Base-by-base conservation (phyloP, 441 rosid species). In the Gossypium aridum region DNA sequence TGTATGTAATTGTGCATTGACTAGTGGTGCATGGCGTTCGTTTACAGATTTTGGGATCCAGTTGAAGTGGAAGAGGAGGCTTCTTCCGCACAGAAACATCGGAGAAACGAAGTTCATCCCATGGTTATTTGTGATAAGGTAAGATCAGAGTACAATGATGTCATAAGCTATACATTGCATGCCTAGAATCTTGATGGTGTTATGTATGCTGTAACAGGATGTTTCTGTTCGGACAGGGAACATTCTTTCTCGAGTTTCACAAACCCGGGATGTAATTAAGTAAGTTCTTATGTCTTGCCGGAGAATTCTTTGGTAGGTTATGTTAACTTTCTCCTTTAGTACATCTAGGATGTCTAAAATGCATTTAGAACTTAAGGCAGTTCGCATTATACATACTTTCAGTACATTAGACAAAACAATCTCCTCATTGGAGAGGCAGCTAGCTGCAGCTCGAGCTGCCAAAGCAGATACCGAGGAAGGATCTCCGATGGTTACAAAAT, bases 351-450 rank as follows among this genome's bases (percentile, higher is more conserved):
- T 76, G 39, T 68, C 22, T 14, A 23, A 70, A 61, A 71, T 39
- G 37, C 51, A 2, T 63, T 19, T 25, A 54, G 28, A 71, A 68
- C 47, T 39, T 62, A 19, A 60, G 74, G 68, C 54, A 28, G 66
- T 17, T 56, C 59, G 10, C 26, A 12, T 71, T 55, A 37, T 59
- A 39, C 39, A 34, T 53, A 66, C 72, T 49, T 75, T 73, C 88
- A 95, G 99, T 88, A 84, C 91, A 64, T 80, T 95, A 54, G 97
- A 95, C 85, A 91, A 87, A 83, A 93, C 93, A 49, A 93, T 95
- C 75, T 95, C 97, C 8, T 89, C 92, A 0, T 81, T 95, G 75
- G 98, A 93, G 81, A 83, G 87, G 87, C 90, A 91, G 80, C 83
- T 95, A 55, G 96, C 97, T 12, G 87, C 96, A 37, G 92, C 95